phyloP scores from a whole-genome alignment of 352 stramenopile genomes.

The Sclerospora graminicola region DNA sequence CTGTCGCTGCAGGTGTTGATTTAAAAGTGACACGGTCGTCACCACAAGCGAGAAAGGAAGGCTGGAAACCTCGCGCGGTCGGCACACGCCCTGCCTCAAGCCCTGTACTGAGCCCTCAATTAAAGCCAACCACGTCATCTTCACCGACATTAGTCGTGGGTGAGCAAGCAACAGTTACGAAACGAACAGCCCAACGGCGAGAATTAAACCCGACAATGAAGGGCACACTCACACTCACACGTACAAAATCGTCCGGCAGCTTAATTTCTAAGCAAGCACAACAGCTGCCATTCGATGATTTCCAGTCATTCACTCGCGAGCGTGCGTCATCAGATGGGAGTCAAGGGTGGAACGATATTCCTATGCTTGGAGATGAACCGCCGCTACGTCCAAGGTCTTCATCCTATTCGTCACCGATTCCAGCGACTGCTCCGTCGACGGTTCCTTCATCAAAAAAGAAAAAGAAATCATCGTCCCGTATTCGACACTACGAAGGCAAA shows the following conservation, averaged over 20 bases:
- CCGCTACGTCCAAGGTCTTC: constrained; percentile 6
- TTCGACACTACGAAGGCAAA: constrained; percentile 27
- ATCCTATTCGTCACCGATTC: constrained; percentile 9
- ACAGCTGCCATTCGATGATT: constrained; percentile 6
- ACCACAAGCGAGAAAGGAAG: constrained; percentile 3
- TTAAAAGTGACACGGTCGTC: not conserved
- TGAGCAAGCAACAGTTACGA: constrained; percentile 1
- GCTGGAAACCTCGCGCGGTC: constrained; percentile 11
- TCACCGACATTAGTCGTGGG: constrained; percentile 6
- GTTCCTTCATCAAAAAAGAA: not conserved
- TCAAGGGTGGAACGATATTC: constrained; percentile 1
- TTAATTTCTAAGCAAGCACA: constrained; percentile 8
- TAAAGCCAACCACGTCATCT: constrained; percentile 2
- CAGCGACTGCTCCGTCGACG: not conserved
- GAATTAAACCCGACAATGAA: constrained; percentile 2
- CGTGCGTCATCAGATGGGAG: constrained; percentile 12
- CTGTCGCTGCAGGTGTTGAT: constrained; percentile 4
- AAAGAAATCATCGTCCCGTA: constrained; percentile 7
- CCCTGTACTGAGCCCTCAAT: not conserved
- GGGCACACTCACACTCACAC: constrained; percentile 3
- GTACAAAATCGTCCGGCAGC: constrained; percentile 8
- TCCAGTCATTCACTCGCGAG: not conserved
- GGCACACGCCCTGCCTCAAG: constrained; percentile 8
- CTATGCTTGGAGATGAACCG: constrained; percentile 2
- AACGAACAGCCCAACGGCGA: constrained; percentile 1